phyloP scores from a whole-genome alignment of 2,329 filamentous ascomycete genomes.

The Aureobasidium musti region DNA sequence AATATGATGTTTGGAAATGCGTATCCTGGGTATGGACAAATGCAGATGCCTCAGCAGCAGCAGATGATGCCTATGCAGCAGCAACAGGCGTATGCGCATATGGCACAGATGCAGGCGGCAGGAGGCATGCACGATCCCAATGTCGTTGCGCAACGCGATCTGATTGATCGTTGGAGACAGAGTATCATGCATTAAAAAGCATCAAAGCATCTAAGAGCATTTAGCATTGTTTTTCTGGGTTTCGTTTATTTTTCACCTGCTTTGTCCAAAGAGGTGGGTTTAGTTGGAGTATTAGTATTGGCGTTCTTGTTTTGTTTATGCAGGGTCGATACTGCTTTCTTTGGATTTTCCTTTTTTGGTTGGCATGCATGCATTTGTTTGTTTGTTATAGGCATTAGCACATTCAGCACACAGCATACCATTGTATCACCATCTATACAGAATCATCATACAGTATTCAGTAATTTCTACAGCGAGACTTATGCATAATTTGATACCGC shows the following conservation, averaged over 20 bases:
- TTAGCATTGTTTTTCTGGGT: background rate
- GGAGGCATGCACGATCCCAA: conserved; percentile 35
- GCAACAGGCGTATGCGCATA: conserved; percentile 25
- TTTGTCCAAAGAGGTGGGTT: too few relatives aligned
- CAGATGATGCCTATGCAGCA: conserved; percentile 5
- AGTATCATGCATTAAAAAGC: conserved; percentile 39
- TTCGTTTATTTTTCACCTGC: background rate
- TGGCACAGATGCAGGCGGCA: conserved; percentile 13
- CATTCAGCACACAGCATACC: background rate
- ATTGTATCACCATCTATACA: background rate
- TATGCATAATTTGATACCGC: background rate
- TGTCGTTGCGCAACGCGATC: conserved; percentile 56
- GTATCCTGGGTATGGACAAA: background rate
- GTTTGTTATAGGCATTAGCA: background rate
- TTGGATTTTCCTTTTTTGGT: background rate
- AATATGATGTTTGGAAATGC: conserved; percentile 1
- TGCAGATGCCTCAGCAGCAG: conserved; percentile 15
- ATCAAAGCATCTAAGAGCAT: too few relatives aligned
- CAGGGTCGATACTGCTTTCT: too few relatives aligned
- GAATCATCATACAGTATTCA: background rate
- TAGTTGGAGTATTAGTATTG: too few relatives aligned
- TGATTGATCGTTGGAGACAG: conserved; percentile 63
- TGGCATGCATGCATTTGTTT: background rate
- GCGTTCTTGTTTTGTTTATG: too few relatives aligned
- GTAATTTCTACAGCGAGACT: background rate